phyloP scores from a whole-genome alignment of 441 rosid genomes.

The Pelargonium myrrhifolium region DNA sequence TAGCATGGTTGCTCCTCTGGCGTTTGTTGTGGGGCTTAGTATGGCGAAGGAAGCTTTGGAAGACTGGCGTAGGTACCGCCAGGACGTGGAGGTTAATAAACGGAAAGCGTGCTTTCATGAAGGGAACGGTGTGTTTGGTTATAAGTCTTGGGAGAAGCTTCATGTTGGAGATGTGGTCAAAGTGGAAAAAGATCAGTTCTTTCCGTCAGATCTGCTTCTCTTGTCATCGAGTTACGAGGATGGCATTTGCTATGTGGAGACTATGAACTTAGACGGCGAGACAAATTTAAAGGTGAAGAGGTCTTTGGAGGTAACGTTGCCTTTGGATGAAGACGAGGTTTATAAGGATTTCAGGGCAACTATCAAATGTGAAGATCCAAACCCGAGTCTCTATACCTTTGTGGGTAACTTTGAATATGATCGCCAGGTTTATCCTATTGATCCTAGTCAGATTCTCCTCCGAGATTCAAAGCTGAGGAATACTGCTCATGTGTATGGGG shows the following conservation, averaged over 20 bases:
- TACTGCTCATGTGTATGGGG: slow-evolving; percentile 57
- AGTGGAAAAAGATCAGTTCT: slow-evolving; percentile 62
- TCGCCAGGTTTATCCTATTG: slow-evolving; percentile 41
- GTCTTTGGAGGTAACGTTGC: slow-evolving; percentile 49
- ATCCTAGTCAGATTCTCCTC: slow-evolving; percentile 64
- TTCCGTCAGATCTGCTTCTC: slow-evolving; percentile 61
- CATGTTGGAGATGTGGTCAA: slow-evolving; percentile 62
- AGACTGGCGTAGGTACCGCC: slow-evolving; percentile 14
- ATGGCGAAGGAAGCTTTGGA: slow-evolving; percentile 72
- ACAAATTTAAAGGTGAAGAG: slow-evolving; percentile 65
- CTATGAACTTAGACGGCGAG: slow-evolving; percentile 76
- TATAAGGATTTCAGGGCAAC: slow-evolving; percentile 41
- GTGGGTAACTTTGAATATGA: slow-evolving; percentile 50
- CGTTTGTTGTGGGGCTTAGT: slow-evolving; percentile 48
- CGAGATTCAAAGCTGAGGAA: slow-evolving; percentile 64
- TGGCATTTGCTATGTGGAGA: slow-evolving; percentile 62
- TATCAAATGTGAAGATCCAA: slow-evolving; percentile 67
- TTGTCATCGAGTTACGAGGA: slow-evolving; percentile 60
- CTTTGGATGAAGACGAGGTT: slow-evolving; percentile 39
- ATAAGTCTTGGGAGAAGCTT: slow-evolving; percentile 47
- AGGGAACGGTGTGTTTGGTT: slow-evolving; percentile 37
- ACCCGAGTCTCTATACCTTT: slow-evolving; percentile 56
- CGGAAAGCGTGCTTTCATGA: slow-evolving; percentile 45
- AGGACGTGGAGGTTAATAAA: slow-evolving; percentile 58
- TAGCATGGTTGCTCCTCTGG: slow-evolving; percentile 45